These are phyloP conservation scores for Herpotrichia juniperi DNA, from an alignment of 2,329 filamentous ascomycete species.

Conservation along the genomic window DNA sequence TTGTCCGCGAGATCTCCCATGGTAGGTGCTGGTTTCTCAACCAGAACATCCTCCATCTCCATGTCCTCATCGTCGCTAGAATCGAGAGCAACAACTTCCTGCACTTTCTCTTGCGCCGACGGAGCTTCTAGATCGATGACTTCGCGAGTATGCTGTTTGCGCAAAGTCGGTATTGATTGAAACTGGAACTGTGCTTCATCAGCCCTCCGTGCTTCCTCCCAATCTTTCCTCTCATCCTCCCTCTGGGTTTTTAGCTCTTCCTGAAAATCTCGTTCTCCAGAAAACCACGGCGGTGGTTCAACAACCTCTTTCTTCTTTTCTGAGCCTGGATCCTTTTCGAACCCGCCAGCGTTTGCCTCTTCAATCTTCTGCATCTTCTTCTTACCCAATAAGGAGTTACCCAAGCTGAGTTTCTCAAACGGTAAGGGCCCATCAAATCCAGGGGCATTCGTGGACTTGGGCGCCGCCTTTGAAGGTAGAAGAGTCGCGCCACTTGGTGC, in stretches of 20 bases:
- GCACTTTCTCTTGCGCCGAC: conserved; percentile 51
- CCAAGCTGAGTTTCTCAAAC: conserved; percentile 80
- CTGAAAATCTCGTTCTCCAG: conserved; percentile 56
- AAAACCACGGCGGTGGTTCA: conserved; percentile 77
- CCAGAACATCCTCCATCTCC: conserved; percentile 41
- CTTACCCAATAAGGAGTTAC: conserved; percentile 62
- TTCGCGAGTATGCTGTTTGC: conserved; percentile 60
- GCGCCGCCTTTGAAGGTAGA: conserved; percentile 31
- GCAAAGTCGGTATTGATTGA: conserved; percentile 63
- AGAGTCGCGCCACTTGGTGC: conserved; percentile 14
- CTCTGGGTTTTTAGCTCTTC: conserved; percentile 62
- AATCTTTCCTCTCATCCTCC: conserved; percentile 51
- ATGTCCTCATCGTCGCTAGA: conserved; percentile 59
- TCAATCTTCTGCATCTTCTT: conserved; percentile 60
- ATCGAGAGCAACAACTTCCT: conserved; percentile 66
- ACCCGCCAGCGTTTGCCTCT: conserved; percentile 67
- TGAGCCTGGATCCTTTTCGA: conserved; percentile 58
- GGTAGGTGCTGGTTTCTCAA: conserved; percentile 35
- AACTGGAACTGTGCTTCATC: conserved; percentile 66
- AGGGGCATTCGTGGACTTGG: conserved; percentile 60
- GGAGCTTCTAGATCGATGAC: conserved; percentile 55
- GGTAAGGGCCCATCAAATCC: conserved; percentile 81
- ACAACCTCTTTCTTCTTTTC: conserved; percentile 55
- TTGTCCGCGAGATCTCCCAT: conserved; percentile 55
- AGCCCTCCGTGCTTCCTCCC: conserved; percentile 64